Evolutionary conservation across 225 moss, liverwort and hornwort genomes (phyloP), one percentile per base, ranked within the genome.

Genomic region (Straminergon stramineum): DNA sequence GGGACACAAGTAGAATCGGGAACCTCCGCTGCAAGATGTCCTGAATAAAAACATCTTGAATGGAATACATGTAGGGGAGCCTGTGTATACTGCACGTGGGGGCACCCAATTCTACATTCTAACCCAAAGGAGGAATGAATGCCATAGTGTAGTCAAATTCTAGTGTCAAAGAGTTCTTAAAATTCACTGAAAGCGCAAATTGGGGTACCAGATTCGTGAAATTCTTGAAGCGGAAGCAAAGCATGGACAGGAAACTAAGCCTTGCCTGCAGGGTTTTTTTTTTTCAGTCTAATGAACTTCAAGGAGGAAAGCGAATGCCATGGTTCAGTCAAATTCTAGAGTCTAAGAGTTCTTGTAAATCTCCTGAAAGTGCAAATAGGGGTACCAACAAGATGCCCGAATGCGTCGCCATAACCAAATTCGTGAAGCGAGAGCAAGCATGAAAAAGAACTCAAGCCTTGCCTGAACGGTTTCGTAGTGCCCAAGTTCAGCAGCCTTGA

Each of bases 401-500:
- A 55, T 77, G 77, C 55, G 55, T 55, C 77, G 87, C 89, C 81
- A 70, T 9, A 23, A 24, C 79, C 37, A 41, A 48, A 82, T 82
- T 64, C 64, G 20, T 61, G 43, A 61, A 62, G 62, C 9, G 7
- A 41, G 62, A 62, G 62, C 43, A 45, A 61, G 28, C 43, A 62
- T 43, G 43, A 14, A 81, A 30, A 61, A 13, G 62, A 43, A 21
- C 9, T 53, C 55, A 58, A 79, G 58, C 39, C 81, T 57, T 85
- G 73, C 91, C 81, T 89, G 87, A 62, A 91, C 87, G 43, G 87
- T 84, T 81, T 79, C 79, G 28, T 17, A 27, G 3, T 7, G 79
- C 31, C 93, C 93, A 9, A 68, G 69, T n/a, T 91, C 91, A 41
- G 85, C 81, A 15, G 90, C 91, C 51, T 90, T 93, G 71, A 93